These are phyloP conservation scores for Tulasnella sp. DNA, from an alignment of 768 basidiomycete species.

Conservation along the genomic window DNA sequence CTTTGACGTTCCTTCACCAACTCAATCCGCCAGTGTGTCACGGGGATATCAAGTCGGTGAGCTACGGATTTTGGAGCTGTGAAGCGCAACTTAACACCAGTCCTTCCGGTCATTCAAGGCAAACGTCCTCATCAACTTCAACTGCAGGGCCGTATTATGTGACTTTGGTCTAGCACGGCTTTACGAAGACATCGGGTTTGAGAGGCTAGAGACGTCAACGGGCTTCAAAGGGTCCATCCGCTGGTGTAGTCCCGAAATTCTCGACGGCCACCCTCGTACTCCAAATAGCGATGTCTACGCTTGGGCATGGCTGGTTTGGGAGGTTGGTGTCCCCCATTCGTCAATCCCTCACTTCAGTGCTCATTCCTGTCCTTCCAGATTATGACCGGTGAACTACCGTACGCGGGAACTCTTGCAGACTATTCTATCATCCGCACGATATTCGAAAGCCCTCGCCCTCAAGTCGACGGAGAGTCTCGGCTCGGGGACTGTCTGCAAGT, in stretches of 20 bases:
- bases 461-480: not conserved
- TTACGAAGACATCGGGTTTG: not conserved
- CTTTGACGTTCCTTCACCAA: not conserved
- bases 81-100: too few relatives aligned
- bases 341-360: too few relatives aligned
- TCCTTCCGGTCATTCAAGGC: not conserved
- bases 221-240: conserved; percentile 25
- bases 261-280: conserved; percentile 6
- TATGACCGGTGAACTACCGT: not conserved
- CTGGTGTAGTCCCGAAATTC: conserved; percentile 21
- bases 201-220: not conserved
- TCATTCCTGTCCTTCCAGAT: not conserved
- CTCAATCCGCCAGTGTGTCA: not conserved
- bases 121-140: not conserved
- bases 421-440: not conserved
- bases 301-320: conserved; percentile 13
- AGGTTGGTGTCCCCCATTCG: not conserved
- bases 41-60: not conserved
- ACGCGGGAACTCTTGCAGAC: not conserved
- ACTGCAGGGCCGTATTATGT: not conserved
- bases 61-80: too few relatives aligned
- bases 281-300: conserved; percentile 9
- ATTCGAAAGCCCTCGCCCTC: not conserved
- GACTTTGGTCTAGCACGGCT: conserved; percentile 13
- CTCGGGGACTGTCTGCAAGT: not conserved